Evolutionary conservation across 371 early-diverging fungal species (phyloP), one percentile per base, ranked within the genome.

Genomic region (Catenaria anguillulae): DNA sequence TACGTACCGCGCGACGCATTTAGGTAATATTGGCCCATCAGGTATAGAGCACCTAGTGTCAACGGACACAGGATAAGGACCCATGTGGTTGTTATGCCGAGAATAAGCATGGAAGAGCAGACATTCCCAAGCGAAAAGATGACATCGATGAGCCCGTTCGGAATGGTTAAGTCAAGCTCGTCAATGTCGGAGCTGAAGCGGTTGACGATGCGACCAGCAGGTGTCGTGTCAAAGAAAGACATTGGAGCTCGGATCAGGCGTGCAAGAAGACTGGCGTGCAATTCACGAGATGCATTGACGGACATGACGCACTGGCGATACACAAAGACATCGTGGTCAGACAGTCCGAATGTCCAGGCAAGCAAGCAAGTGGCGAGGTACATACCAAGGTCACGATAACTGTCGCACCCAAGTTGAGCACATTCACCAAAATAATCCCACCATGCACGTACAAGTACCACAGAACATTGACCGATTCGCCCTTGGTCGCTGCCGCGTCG

Each of bases 161-260:
- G 52, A 17, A 50, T 29, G 15, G 8, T 3, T 15, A 21, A 4
- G 73, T 66, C 37, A 62, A 64, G 26, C 64, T 31, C 70, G n/a
- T 12, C 36, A 26, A 64, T 13, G 60, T 76, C 76, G 54, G 68
- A 68, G 0, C 71, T 79, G 66, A 95, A 93, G 12, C 94, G 77
- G 68, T 87, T 90, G 74, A 43, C 45, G 45, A 43, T 43, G 45
- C 52, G n/a, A 86, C 67, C 10, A 24, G 29, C 63, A 42, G 93
- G 87, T 0, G 90, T 92, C 43, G 75, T 79, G 58, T 93, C 92
- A 69, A 92, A 91, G 75, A 92, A 93, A 21, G 84, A 75, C 33
- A 89, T 55, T 2, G 78, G 78, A 8, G 78, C 65, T 33, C 64
- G 62, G 43, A 79, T 56, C 15, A 78, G 73, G 36, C 58, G n/a